Conservation (phyloP, 495 filamentous ascomycete species). For the Podospora sp. region DNA sequence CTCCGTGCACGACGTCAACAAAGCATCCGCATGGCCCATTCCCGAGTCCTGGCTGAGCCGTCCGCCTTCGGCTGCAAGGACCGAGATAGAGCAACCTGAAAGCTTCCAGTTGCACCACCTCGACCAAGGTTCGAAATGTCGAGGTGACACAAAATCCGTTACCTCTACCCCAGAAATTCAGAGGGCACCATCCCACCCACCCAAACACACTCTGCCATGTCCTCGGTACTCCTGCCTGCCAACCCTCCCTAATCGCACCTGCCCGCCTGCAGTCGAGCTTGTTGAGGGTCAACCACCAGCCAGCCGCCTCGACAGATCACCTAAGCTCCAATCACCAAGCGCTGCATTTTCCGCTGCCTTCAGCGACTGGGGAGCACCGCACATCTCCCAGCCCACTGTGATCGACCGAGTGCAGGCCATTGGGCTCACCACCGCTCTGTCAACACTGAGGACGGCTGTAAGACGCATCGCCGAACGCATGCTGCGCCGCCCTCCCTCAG, state of each 20-base stretch:
- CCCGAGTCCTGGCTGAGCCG: not conserved
- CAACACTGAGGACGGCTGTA: not conserved
- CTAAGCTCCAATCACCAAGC: not conserved
- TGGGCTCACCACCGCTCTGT: constrained; percentile 1
- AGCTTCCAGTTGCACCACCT: not conserved
- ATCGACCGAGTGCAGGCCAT: not conserved
- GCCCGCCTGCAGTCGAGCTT: too few relatives aligned
- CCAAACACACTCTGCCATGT: not conserved
- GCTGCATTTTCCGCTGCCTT: not conserved
- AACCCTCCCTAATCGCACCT: too few relatives aligned
- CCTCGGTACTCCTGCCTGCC: not conserved
- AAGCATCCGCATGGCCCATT: not conserved
- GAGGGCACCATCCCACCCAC: not conserved
- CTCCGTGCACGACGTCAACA: not conserved
- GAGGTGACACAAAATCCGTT: not conserved
- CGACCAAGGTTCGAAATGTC: not conserved
- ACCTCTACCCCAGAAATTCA: constrained; percentile 8
- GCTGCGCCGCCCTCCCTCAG: constrained; percentile 3
- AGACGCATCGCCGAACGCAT: constrained; percentile 9
- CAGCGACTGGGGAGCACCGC: not conserved
- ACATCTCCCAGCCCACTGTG: not conserved
- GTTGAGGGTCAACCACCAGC: too few relatives aligned
- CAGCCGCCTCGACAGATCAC: too few relatives aligned
- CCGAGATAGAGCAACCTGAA: not conserved
- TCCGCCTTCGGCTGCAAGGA: not conserved